Conservation (phyloP, 768 basidiomycete species). For the Xerocomellus chrysenteron region DNA sequence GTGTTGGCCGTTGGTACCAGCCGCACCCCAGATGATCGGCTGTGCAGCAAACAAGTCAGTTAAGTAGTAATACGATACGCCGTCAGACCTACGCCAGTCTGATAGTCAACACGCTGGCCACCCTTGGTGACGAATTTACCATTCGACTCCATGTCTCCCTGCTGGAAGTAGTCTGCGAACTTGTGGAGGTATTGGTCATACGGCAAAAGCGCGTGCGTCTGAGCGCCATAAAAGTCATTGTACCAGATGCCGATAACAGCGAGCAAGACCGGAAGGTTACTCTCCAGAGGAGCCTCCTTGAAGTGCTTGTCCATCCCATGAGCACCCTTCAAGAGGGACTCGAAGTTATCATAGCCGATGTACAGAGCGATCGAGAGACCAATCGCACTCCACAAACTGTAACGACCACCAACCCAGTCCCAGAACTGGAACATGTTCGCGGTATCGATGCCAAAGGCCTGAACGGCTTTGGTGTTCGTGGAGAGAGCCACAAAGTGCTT, state of each 20-base stretch:
- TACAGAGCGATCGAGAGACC: conserved; percentile 92
- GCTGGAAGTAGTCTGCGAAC: conserved; percentile 99
- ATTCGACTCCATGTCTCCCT: conserved; percentile 99
- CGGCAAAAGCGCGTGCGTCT: conserved; percentile 92
- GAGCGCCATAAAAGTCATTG: conserved; percentile 96
- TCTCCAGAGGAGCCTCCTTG: conserved; percentile 79
- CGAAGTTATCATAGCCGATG: conserved; percentile 94
- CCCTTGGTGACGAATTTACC: conserved; percentile 96
- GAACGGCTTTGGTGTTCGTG: conserved; percentile 93
- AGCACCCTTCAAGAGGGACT: conserved; percentile 84
- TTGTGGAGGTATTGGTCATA: conserved; percentile 99
- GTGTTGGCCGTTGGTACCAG: conserved; percentile 98
- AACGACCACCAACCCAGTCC: conserved; percentile 99
- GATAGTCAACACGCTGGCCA: conserved; percentile 89
- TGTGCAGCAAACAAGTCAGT: conserved; percentile 27
- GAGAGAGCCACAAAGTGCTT: conserved; percentile 99
- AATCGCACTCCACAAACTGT: conserved; percentile 98
- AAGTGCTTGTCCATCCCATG: conserved; percentile 99
- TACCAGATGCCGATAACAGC: conserved; percentile 96
- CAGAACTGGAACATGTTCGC: conserved; percentile 99
- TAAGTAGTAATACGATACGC: not conserved
- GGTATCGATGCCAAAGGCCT: conserved; percentile 85
- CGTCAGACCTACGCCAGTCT: conserved; percentile 80
- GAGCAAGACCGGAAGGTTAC: conserved; percentile 89
- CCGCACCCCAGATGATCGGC: conserved; percentile 99